phyloP scores from a whole-genome alignment of 1,284 basidiomycete genomes.

The Takashimella koratensis region DNA sequence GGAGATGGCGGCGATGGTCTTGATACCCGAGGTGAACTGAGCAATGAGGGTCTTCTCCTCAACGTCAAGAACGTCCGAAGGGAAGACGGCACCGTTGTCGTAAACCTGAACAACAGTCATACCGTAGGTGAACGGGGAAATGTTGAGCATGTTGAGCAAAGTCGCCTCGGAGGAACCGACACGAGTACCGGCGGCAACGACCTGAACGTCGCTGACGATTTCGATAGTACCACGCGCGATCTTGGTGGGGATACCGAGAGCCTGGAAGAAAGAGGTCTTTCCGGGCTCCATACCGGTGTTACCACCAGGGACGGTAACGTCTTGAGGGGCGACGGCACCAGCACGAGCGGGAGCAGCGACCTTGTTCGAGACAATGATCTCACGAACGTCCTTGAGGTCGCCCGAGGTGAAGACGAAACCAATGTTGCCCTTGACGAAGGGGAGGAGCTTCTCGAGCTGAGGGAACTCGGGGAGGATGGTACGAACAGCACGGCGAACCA shows the following conservation, averaged over 20 bases:
- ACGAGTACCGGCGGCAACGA: slow-evolving; percentile 85
- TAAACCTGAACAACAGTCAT: slow-evolving; percentile 95
- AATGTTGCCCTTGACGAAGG: slow-evolving; percentile 94
- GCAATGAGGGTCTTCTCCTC: slow-evolving; percentile 85
- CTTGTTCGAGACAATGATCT: slow-evolving; percentile 91
- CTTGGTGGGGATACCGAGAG: slow-evolving; percentile 99
- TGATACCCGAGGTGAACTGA: slow-evolving; percentile 88
- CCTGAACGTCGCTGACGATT: slow-evolving; percentile 96
- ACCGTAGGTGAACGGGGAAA: slow-evolving; percentile 97
- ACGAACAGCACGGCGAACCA: slow-evolving; percentile 97
- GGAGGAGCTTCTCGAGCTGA: slow-evolving; percentile 93
- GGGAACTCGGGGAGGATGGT: slow-evolving; percentile 84
- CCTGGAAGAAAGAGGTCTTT: slow-evolving; percentile 99
- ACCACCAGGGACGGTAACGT: slow-evolving; percentile 87
- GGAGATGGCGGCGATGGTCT: slow-evolving; percentile 93
- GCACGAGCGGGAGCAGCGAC: slow-evolving; percentile 98
- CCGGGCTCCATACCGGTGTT: slow-evolving; percentile 99
- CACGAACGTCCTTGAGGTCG: slow-evolving; percentile 93
- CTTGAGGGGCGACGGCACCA: slow-evolving; percentile 88
- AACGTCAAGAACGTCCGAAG: slow-evolving; percentile 87
- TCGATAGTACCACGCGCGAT: slow-evolving; percentile 99
- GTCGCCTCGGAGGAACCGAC: slow-evolving; percentile 97
- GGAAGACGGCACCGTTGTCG: slow-evolving; percentile 86
- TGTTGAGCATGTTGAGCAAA: slow-evolving; percentile 98
- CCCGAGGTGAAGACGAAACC: slow-evolving; percentile 96